Conservation (phyloP, 2,329 filamentous ascomycete genomes). For the Hypoxylon sp. region DNA sequence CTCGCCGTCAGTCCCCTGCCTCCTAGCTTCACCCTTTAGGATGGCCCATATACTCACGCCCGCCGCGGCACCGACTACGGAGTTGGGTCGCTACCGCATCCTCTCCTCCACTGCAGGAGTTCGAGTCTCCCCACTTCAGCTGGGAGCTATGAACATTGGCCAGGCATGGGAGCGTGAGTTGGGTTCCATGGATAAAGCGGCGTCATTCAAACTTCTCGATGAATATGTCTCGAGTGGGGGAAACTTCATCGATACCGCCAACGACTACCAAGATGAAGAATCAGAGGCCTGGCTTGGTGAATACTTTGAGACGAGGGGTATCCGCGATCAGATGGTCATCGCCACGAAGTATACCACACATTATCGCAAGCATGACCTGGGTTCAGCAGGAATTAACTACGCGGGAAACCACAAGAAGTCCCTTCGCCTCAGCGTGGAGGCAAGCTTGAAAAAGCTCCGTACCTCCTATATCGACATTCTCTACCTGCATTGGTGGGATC, state of each 20-base stretch:
- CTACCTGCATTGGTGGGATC: constrained; percentile 61
- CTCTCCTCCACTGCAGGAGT: constrained; percentile 64
- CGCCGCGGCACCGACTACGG: constrained; percentile 51
- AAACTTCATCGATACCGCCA: constrained; percentile 76
- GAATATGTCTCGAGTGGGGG: constrained; percentile 68
- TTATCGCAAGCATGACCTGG: constrained; percentile 56
- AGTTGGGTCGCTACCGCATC: constrained; percentile 65
- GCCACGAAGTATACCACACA: constrained; percentile 69
- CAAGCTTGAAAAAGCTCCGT: constrained; percentile 67
- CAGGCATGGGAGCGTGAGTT: constrained; percentile 59
- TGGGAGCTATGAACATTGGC: constrained; percentile 68
- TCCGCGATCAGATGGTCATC: constrained; percentile 66
- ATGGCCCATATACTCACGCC: background rate
- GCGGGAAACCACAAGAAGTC: constrained; percentile 71
- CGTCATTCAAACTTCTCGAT: constrained; percentile 69
- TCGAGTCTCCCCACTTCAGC: constrained; percentile 64
- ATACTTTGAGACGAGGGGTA: constrained; percentile 64
- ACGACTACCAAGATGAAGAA: constrained; percentile 69
- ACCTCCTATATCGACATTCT: constrained; percentile 67
- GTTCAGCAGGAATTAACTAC: constrained; percentile 59
- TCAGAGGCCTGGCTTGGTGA: constrained; percentile 70
- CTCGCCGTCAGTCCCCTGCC: background rate
- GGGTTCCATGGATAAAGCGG: constrained; percentile 67
- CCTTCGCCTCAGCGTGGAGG: constrained; percentile 63
- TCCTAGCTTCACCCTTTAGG: background rate